Base-by-base conservation (phyloP, 306 rosid genomes). In the Sindora glabra region DNA sequence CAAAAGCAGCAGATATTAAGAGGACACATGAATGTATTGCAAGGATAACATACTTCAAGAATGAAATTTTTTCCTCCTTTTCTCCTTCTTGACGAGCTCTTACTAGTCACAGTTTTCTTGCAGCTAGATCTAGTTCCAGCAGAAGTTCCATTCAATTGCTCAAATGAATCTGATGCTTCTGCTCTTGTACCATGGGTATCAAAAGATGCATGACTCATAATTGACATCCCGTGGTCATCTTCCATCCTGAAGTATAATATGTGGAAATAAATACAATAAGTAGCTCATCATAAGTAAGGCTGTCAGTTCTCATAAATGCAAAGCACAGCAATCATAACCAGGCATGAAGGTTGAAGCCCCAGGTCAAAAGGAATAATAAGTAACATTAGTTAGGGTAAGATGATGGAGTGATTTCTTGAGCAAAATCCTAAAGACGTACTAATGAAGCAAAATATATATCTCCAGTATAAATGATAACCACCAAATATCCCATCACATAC, bases 11-110 rank as follows among this genome's bases (percentile, higher is more conserved):
- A 48, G 29, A 68, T 38, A 60, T 23, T 41, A 2, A 44, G 33
- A 44, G 22, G 30, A 62, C 48, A 55, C 36, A 68, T 67, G 48
- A 39, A 64, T n/a, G n/a, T 59, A 72, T 5, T 60, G 38, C 22
- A 51, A 25, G 52, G 22, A 13, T 14, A 65, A 59, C 59, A 56
- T 73, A 80, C 85, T 29, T 64, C 68, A 44, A 71, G 64, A 51
- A 53, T 27, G 10, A 42, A 46, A 13, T 22, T 64, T 59, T 56
- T 62, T 25, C 42, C 55, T 29, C 56, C 60, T 17, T 5, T 64
- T 49, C 68, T 58, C 48, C 29, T 81, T 71, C 73, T 66, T 48
- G 51, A 76, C 45, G 69, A 63, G 15, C 17, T 58, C 59, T 67
- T 64, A 27, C 41, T 21, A 6, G 6, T 44, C 42, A 36, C 18